Conservation (phyloP, 176 grass and related monocot species). For the Phoenix dactylifera region DNA sequence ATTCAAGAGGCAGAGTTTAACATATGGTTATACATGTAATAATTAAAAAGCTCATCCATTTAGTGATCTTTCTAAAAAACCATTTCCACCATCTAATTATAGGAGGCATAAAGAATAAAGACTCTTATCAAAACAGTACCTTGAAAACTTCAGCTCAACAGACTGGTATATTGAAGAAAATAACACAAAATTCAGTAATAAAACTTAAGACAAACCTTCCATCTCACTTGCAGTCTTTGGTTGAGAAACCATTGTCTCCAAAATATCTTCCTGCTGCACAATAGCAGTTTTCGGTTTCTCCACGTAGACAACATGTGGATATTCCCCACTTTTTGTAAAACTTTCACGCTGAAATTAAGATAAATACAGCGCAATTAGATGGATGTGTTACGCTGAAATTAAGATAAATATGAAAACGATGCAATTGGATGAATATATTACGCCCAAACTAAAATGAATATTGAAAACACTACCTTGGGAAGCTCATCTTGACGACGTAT, state of each 20-base stretch:
- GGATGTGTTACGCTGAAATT: no score
- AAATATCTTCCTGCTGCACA: constrained; percentile 38
- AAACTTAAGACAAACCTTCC: constrained; percentile 52
- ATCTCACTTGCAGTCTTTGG: constrained; percentile 59
- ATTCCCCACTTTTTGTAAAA: constrained; percentile 48
- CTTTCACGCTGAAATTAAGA: constrained; percentile 39
- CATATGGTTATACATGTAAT: no score
- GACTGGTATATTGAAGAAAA: no score
- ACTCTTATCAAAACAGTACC: not conserved
- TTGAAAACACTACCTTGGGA: constrained; percentile 55
- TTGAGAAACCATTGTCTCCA: constrained; percentile 40
- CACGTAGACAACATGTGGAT: constrained; percentile 74
- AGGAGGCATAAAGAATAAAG: not conserved
- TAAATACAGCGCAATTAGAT: not conserved
- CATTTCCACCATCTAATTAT: no score
- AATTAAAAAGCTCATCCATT: no score
- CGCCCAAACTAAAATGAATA: no score
- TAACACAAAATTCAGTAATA: no score
- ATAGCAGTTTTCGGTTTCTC: constrained; percentile 34
- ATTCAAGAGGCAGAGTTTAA: no score
- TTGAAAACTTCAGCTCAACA: no score
- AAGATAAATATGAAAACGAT: no score
- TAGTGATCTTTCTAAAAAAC: no score
- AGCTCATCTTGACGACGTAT: constrained; percentile 68
- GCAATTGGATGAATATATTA: no score